Evolutionary conservation across 805 yeast genomes (phyloP), one percentile per base, ranked within the genome.

Genomic region (Barnettozyma sucrosica): DNA sequence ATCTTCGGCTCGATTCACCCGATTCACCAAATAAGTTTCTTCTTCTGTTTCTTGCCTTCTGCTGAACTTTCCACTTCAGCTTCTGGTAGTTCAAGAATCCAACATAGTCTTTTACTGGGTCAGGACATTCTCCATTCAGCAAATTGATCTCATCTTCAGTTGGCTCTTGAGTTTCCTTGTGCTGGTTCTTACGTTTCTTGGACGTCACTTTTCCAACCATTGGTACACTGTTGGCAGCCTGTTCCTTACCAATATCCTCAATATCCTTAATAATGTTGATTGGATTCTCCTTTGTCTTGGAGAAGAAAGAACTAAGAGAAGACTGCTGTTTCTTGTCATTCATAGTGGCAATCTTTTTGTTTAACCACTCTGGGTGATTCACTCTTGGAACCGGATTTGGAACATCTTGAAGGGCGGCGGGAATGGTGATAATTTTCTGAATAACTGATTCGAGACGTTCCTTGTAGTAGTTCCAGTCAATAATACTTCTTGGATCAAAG

Each of bases 371-470:
- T 0, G 99, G 99, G 59, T 92, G 97, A 4, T 79, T 78, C 7
- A 95, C 92, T 55, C 97, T 73, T 5, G 97, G 97, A 39, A 95
- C 97, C 0, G 99, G 99, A 59, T 93, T 95, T 13, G 72, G 67
- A 16, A 92, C 79, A 45, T 80, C 80, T 68, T 93, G 99, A 46
- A 92, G 71, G 6, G 97, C 98, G 5, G 99, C 99, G 2, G 99
- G 99, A 55, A 93, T 92, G 0, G 97, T 85, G 55, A 93, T 87
- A 57, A 93, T 89, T 66, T 95, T 93, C 64, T 90, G 97, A 38
- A 95, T 81, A 6, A 90, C 96, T 2, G 96, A 89, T 0, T 92
- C 95, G 32, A 93, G 74, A 58, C 99, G 80, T 58, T 89, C 97
- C 52, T 83, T 75, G 62, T 93, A 93, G 62, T 93, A 93, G 20